phyloP scores from a whole-genome alignment of 192 early-diverging fungal genomes.

The Chytriomyces hyalinus region DNA sequence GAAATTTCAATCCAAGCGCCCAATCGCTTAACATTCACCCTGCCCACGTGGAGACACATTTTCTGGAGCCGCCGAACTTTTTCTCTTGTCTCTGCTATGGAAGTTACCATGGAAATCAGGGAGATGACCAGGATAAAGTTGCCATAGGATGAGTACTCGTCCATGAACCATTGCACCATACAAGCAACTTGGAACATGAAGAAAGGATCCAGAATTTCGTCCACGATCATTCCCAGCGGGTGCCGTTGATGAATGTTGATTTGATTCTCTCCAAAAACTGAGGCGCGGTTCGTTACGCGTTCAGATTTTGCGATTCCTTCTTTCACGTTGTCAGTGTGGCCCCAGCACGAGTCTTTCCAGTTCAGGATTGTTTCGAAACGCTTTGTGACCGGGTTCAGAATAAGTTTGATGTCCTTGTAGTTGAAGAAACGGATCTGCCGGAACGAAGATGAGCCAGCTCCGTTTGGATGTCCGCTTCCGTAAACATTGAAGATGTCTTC shows the following conservation, averaged over 20 bases:
- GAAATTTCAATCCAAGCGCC: conserved; percentile 51
- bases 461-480: neutral
- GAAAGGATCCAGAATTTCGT: conserved; percentile 65
- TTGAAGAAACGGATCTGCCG: conserved; percentile 44
- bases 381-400: conserved; percentile 57
- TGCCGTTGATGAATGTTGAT: conserved; percentile 51
- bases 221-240: conserved; percentile 53
- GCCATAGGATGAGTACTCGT: conserved; percentile 96
- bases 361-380: conserved; percentile 56
- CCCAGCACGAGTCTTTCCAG: conserved; percentile 63
- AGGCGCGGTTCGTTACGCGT: conserved; percentile 28
- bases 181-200: conserved; percentile 63
- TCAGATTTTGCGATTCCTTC: conserved; percentile 30
- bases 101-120: conserved; percentile 73
- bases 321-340: conserved; percentile 32
- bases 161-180: conserved; percentile 73
- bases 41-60: conserved; percentile 85
- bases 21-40: conserved; percentile 73
- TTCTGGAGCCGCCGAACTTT: conserved; percentile 79
- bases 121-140: conserved; percentile 90
- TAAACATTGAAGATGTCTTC: conserved; percentile 49
- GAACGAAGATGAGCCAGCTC: neutral
- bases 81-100: conserved; percentile 78
- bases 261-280: conserved; percentile 60
- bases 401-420: conserved; percentile 61